Evolutionary conservation across 2,329 filamentous ascomycete species (phyloP), one percentile per base, ranked within the genome.

Genomic region (Didymosphaeria variabile): DNA sequence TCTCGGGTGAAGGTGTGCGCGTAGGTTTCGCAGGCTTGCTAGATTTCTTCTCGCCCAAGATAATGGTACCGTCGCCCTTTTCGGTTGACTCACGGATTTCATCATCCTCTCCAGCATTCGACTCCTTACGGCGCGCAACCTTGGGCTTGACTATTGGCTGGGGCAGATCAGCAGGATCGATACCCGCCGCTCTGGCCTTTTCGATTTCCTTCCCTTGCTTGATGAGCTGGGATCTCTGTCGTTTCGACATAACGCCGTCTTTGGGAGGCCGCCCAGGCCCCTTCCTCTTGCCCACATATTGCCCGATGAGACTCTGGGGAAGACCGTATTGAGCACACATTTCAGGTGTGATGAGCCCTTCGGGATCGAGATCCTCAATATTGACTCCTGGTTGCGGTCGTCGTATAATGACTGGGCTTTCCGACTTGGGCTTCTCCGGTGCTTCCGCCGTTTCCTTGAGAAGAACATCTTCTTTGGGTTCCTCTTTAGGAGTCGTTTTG

Each of bases 241-340:
- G 84, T 78, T 93, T 93, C 1, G 91, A 94, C 87, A 93, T 92
- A 73, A 93, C 86, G 31, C 91, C 91, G 71, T 94, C 91, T 80
- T 94, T 94, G 0, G 91, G 91, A 21, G 91, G 91, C 56, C 91
- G 83, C n/a, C 91, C 91, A 10, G 91, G 91, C 15, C 91, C 91
- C 67, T 91, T 88, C 64, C 90, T 89, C 78, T 87, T 90, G 57
- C 74, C 73, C 10, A 78, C 67, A 31, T 87, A 85, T 32, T 87
- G 78, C 6, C 83, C 78, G 31, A 79, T 71, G 21, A 76, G 70
- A 17, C 69, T 70, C 15, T 68, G 59, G n/a, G 77, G 76, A 10
- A 80, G 66, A 29, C 74, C 73, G 68, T 82, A 80, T 55, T 79
- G 79, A 31, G 78, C 75, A 46, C 76, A 74, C 67, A 78, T 79